Evolutionary conservation across 2,329 filamentous ascomycete genomes (phyloP), one percentile per base, ranked within the genome.

Genomic region (Penicillium sp.): DNA sequence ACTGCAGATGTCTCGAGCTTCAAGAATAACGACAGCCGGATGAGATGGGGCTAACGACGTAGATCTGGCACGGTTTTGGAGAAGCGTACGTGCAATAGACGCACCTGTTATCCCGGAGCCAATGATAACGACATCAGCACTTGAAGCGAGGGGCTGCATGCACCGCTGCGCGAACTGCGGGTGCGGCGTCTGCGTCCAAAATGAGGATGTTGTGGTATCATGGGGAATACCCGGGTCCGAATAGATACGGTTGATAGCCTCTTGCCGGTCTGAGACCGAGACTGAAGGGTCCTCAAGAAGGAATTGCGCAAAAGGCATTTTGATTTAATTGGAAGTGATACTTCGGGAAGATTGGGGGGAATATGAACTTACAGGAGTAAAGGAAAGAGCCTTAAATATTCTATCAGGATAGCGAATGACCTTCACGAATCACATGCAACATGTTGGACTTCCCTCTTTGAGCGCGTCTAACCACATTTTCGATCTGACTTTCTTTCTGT

Each of bases 151-250:
- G n/a, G 55, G 26, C 7, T 50, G 31, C 19, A 62, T 62, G 14
- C 62, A 60, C 1, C 47, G 45, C 3, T 65, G 55, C 5, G 67
- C 55, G 14, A 74, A 67, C 10, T 49, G 31, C 1, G 62, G 59
- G 45, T 72, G 70, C 1, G 62, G 61, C 1, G 61, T 53, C 31
- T 64, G 54, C 16, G 72, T 60, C 72, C 73, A 75, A 55, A 72
- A 74, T 0, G 75, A 71, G 1, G 66, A 58, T 0, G 74, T 78
- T 2, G 74, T 69, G 4, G 67, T 60, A 4, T 46, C 45, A 9
- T 59, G 19, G 3, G 69, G 69, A 0, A 71, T 55, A 1, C 69
- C 68, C 1, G 69, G 69, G 29, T 71, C 68, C 16, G 67, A 45
- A 47, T 62, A 57, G 9, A 60, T 60, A 25, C 69, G 65, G 26